Base-by-base conservation (phyloP, 1,139 yeast genomes). In the Taphrina deformans region DNA sequence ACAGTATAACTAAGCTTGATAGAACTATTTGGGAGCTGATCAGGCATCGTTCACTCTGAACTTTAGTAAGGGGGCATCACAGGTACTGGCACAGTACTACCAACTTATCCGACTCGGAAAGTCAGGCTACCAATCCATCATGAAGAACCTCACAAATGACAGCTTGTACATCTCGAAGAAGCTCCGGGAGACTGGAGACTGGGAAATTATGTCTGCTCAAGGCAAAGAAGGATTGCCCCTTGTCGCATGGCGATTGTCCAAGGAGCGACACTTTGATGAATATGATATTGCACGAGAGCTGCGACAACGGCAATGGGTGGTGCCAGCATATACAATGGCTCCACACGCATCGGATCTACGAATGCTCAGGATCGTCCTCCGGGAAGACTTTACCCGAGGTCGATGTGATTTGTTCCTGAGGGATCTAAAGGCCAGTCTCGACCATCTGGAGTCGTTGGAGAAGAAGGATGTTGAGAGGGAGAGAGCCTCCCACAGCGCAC, bases 61-160 rank as follows among this genome's bases (percentile, higher is more conserved):
- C 78, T 91, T 91, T 76, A 88, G 96, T 18, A 85, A 97, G 75
- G 95, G 97, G 2, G 97, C 97, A 1, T 88, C 85, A 83, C 96
- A 91, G 66, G 93, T 91, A 23, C 79, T 91, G 68, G 90, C 87
- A 72, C 97, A 91, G 77, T 91, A 91, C 80, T 90, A 80, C 80
- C 88, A 88, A 75, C 84, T 91, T 72, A 79, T 90, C 70, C 79
- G 84, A 41, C 79, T 85, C 55, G 97, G 97, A 5, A 77, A 76
- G 69, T 81, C 82, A 61, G 97, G 97, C 7, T 91, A 82, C 79
- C 76, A 80, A 67, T 79, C 82, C 67, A 77, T 85, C 59, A 91
- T 88, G 73, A 81, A 82, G 67, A 80, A 81, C 66, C 83, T 92
- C 60, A 74, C 90, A 69, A 77, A 80, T 68, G 88, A 88, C 73